phyloP scores from a whole-genome alignment of 108 stramenopile species.

The Cyclotella atomus region DNA sequence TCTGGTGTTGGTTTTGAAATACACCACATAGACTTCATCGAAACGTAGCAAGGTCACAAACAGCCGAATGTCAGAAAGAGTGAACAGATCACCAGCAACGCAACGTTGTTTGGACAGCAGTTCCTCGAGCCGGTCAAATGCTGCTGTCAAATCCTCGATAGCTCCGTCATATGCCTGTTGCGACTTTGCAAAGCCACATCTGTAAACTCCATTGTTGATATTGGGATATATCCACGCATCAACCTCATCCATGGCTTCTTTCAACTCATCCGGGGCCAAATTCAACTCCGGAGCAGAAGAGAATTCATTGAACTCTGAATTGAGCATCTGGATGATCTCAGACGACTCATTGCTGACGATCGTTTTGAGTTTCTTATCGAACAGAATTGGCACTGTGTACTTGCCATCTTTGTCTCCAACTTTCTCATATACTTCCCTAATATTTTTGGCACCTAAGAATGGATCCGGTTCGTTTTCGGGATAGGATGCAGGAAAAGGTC shows the following conservation, averaged over 20 bases:
- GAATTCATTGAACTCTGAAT: constrained; percentile 87
- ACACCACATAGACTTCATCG: constrained; percentile 91
- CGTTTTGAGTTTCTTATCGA: constrained; percentile 91
- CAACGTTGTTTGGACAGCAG: constrained; percentile 81
- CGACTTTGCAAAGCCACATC: constrained; percentile 94
- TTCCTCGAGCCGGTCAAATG: constrained; percentile 86
- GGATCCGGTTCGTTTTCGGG: constrained; percentile 81
- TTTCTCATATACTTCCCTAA: constrained; percentile 88
- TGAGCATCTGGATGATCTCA: constrained; percentile 97
- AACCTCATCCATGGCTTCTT: constrained; percentile 79
- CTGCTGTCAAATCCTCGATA: constrained; percentile 84
- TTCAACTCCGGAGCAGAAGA: constrained; percentile 80
- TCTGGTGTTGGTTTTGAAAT: constrained; percentile 94
- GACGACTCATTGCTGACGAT: constrained; percentile 98
- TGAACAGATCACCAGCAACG: constrained; percentile 82
- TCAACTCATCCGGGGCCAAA: constrained; percentile 86
- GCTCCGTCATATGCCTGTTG: constrained; percentile 94
- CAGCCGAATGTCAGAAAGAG: constrained; percentile 95
- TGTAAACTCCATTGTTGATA: constrained; percentile 97
- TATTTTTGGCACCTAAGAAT: constrained; percentile 52
- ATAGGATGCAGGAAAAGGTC: constrained; percentile 77
- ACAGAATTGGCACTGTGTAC: constrained; percentile 96
- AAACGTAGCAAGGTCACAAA: constrained; percentile 94
- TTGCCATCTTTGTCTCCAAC: constrained; percentile 83
- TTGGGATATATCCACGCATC: constrained; percentile 90